phyloP scores from a whole-genome alignment of 306 rosid species.

The Inga laurina region DNA sequence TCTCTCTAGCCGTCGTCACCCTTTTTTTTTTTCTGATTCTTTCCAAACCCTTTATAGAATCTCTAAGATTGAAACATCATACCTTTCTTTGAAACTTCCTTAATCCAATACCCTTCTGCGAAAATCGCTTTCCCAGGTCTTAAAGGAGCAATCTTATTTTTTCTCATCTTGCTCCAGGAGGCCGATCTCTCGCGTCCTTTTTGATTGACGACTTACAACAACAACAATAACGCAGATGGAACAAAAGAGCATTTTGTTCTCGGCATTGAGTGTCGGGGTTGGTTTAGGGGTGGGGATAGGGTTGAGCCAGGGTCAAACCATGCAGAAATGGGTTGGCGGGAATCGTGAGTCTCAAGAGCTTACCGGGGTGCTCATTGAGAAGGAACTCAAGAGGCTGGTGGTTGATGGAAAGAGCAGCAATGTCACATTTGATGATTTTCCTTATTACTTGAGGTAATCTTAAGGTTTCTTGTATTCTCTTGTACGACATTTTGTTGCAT shows the following conservation, averaged over 20 bases:
- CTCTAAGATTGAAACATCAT: background rate
- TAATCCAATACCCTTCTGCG: slow-evolving; percentile 17
- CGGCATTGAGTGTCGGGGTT: slow-evolving; percentile 80
- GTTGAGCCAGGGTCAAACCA: slow-evolving; percentile 65
- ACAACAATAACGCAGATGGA: slow-evolving; percentile 47
- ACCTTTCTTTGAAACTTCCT: background rate
- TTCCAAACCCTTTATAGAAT: slow-evolving; percentile 9
- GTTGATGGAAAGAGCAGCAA: slow-evolving; percentile 54
- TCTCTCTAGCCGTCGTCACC: slow-evolving; percentile 19
- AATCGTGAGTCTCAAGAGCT: slow-evolving; percentile 42
- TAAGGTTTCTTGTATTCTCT: background rate
- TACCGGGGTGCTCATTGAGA: slow-evolving; percentile 58
- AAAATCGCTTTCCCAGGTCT: slow-evolving; percentile 5
- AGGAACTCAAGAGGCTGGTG: slow-evolving; percentile 57
- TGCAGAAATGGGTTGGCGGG: slow-evolving; percentile 67
- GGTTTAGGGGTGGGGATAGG: slow-evolving; percentile 79
- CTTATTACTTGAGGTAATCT: slow-evolving; percentile 73
- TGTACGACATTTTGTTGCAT: background rate
- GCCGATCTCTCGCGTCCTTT: background rate
- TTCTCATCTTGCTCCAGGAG: background rate
- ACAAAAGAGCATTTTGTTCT: slow-evolving; percentile 69
- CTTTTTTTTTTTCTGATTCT: background rate
- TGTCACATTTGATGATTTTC: slow-evolving; percentile 65
- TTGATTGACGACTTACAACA: background rate
- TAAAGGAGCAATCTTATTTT: background rate